These are phyloP conservation scores for Globisporangium alternatum DNA, from an alignment of 352 stramenopile genomes.

Conservation along the genomic window DNA sequence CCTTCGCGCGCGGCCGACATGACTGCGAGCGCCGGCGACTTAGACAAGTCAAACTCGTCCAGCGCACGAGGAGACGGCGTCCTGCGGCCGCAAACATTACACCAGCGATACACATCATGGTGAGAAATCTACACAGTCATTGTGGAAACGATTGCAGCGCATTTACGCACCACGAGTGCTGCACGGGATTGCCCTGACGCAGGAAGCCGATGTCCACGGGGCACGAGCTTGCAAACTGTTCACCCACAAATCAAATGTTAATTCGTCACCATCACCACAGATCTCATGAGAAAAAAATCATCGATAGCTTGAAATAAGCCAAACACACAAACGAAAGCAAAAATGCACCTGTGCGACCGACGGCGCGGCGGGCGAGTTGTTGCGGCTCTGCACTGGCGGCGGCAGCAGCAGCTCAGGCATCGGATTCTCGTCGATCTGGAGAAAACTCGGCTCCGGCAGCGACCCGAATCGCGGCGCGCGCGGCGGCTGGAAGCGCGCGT, in stretches of 20 bases:
- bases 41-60: slow-evolving; percentile 72
- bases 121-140: not conserved
- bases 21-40: slow-evolving; percentile 57
- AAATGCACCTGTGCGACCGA: slow-evolving; percentile 48
- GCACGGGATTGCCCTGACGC: slow-evolving; percentile 30
- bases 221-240: slow-evolving; percentile 66
- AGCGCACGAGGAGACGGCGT: slow-evolving; percentile 28
- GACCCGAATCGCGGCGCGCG: slow-evolving; percentile 56
- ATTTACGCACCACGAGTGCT: slow-evolving; percentile 39
- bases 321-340: not conserved
- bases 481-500: slow-evolving; percentile 37
- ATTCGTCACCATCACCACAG: slow-evolving; percentile 9
- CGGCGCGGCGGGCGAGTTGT: slow-evolving; percentile 28
- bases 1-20: slow-evolving; percentile 60
- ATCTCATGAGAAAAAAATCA: not conserved
- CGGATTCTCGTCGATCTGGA: slow-evolving; percentile 33
- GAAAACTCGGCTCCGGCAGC: slow-evolving; percentile 57
- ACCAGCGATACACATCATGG: not conserved
- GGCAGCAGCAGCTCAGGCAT: slow-evolving; percentile 65
- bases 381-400: slow-evolving; percentile 30
- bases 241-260: not conserved
- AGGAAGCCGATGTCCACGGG: slow-evolving; percentile 64
- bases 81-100: slow-evolving; percentile 2
- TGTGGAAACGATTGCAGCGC: not conserved
- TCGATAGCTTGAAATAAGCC: not conserved